A percentile compares a stretch with the other conserved stretches of the same genome.
Conservation (phyloP, 2,329 filamentous ascomycete genomes). For the Monosporascus sp. region DNA sequence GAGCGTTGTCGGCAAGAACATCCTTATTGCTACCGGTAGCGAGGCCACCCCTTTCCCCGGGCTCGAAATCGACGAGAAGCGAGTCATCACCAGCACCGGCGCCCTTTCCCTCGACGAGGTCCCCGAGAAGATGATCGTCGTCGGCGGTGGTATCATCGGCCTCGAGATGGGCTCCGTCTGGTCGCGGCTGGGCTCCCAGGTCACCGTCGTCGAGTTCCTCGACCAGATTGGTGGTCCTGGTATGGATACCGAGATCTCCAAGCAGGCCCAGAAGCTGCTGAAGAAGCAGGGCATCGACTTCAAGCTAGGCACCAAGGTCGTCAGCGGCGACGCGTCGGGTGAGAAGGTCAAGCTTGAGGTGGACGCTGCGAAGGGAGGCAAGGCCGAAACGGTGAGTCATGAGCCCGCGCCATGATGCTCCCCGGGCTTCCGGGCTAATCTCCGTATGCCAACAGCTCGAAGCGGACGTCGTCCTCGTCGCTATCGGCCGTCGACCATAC, state of each 20-base stretch:
- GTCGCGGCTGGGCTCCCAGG: constrained; percentile 88
- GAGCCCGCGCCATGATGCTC: no score
- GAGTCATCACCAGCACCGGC: constrained; percentile 92
- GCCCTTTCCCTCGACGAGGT: constrained; percentile 86
- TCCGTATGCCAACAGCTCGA: constrained; percentile 57
- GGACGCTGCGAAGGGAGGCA: constrained; percentile 93
- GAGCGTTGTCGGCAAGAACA: constrained; percentile 86
- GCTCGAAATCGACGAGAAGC: constrained; percentile 93
- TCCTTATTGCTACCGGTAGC: constrained; percentile 92
- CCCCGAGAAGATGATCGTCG: constrained; percentile 94
- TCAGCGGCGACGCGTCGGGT: constrained; percentile 73
- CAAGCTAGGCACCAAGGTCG: constrained; percentile 95
- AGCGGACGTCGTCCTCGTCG: constrained; percentile 91
- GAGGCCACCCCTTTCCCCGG: constrained; percentile 96
- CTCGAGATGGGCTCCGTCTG: constrained; percentile 98
- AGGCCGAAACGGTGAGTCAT: constrained; percentile 73
- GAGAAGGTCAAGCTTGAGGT: constrained; percentile 76
- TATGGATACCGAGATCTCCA: constrained; percentile 93
- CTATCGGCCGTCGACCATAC: constrained; percentile 94
- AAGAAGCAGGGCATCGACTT: constrained; percentile 97
- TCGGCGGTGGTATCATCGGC: constrained; percentile 97
- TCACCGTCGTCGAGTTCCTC: constrained; percentile 96
- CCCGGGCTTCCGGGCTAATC: constrained; percentile 2
- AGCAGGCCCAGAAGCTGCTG: constrained; percentile 86
- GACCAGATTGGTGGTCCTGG: constrained; percentile 94